Evolutionary conservation across 176 grass and related monocot species (phyloP).

Genomic region (Bolboschoenus planiculmis): DNA sequence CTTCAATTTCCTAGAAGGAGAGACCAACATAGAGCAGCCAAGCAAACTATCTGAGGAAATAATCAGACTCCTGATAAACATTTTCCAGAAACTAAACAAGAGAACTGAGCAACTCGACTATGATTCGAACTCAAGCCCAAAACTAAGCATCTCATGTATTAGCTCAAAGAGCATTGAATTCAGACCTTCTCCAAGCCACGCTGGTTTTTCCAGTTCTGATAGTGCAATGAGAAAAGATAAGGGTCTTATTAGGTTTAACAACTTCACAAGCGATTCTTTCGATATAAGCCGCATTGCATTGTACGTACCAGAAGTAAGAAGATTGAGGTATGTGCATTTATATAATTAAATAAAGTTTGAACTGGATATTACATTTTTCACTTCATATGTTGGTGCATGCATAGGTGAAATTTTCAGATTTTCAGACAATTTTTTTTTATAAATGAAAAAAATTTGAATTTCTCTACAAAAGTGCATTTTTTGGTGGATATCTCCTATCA

Average conservation of each 20-base stretch:
- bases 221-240: slow-evolving; percentile 1
- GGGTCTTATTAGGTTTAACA: slow-evolving; percentile 26
- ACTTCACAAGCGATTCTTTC: slow-evolving; percentile 47
- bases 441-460: neutral
- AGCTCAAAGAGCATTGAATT: slow-evolving; percentile 46
- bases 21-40: slow-evolving; percentile 28
- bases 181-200: slow-evolving; percentile 15
- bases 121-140: slow-evolving; percentile 28
- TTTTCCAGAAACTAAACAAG: slow-evolving; percentile 72
- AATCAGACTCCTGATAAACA: slow-evolving; percentile 42
- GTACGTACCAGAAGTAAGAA: slow-evolving; percentile 54
- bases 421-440: neutral
- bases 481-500: neutral
- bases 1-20: neutral
- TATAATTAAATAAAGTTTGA: neutral
- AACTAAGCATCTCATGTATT: slow-evolving; percentile 64
- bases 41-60: slow-evolving; percentile 81
- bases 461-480: neutral
- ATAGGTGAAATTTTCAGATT: neutral
- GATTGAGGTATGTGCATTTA: slow-evolving; percentile 53
- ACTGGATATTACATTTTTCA: neutral
- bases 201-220: neutral
- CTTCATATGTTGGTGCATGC: neutral
- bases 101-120: neutral
- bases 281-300: slow-evolving; percentile 36